phyloP scores from a whole-genome alignment of 768 basidiomycete genomes.

The Mrakia hoshinonis region DNA sequence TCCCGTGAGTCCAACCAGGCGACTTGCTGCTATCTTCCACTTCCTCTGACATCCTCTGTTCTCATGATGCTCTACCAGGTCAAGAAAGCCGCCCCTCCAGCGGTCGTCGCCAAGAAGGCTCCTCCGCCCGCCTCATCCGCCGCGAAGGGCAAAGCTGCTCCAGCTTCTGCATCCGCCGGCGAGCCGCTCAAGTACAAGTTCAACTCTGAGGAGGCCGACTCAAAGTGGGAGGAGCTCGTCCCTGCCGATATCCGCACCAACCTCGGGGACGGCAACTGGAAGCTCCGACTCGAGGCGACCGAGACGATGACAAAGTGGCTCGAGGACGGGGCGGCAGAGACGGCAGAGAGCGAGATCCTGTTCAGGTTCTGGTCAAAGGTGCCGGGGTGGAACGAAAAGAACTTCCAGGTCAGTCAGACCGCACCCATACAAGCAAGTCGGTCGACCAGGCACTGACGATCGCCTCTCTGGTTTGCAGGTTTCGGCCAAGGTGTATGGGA shows the following conservation, averaged over 20 bases:
- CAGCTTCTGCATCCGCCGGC: conserved; percentile 46
- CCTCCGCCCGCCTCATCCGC: conserved; percentile 29
- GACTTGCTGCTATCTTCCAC: too few relatives aligned
- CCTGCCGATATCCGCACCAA: conserved; percentile 62
- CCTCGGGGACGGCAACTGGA: conserved; percentile 87
- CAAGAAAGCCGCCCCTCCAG: conserved; percentile 24
- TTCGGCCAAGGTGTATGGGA: conserved; percentile 75
- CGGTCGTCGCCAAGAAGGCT: conserved; percentile 38
- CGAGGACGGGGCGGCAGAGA: conserved; percentile 51
- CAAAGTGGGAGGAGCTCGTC: conserved; percentile 60
- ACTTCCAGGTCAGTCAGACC: conserved; percentile 68
- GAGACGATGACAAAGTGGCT: conserved; percentile 82
- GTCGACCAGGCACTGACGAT: neutral
- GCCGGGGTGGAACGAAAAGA: conserved; percentile 92
- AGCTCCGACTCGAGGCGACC: conserved; percentile 72
- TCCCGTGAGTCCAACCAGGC: neutral
- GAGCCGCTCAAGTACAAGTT: conserved; percentile 88
- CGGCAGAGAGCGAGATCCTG: conserved; percentile 76
- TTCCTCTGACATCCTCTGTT: too few relatives aligned
- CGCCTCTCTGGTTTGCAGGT: conserved; percentile 50
- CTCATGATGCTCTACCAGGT: neutral
- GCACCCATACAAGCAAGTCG: too few relatives aligned
- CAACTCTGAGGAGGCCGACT: conserved; percentile 84
- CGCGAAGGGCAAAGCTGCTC: conserved; percentile 36
- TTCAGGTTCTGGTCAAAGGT: conserved; percentile 81